Percentiles rank a stretch among this genome's conserved stretches.
phyloP scores from a whole-genome alignment of 1,139 yeast genomes.

The Saccharomyces hybrid region DNA sequence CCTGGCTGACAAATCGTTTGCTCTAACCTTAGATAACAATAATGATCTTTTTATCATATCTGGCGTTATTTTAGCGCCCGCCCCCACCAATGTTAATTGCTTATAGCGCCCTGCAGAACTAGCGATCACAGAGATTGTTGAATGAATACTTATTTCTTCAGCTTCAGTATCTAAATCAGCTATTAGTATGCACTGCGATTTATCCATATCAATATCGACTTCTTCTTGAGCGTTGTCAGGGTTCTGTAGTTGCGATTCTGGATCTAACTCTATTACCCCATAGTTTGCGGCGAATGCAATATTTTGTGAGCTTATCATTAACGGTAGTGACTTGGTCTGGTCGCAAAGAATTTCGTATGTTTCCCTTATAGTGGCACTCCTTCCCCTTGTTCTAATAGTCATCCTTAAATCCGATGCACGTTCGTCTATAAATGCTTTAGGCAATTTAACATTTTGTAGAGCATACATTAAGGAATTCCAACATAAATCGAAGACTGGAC shows the following conservation, averaged over 20 bases:
- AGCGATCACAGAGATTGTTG: constrained; percentile 31
- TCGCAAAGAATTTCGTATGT: constrained; percentile 42
- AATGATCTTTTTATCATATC: constrained; percentile 43
- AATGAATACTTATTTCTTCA: constrained; percentile 45
- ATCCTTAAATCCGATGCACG: constrained; percentile 44
- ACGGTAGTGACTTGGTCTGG: constrained; percentile 28
- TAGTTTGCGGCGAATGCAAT: constrained; percentile 53
- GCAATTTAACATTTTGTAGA: constrained; percentile 52
- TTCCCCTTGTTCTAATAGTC: constrained; percentile 47
- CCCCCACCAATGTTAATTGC: constrained; percentile 38
- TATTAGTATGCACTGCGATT: constrained; percentile 37
- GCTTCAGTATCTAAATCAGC: constrained; percentile 77
- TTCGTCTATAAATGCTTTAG: constrained; percentile 59
- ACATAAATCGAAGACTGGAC: constrained; percentile 73
- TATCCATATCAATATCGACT: constrained; percentile 28
- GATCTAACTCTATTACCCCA: constrained; percentile 48
- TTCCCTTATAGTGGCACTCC: constrained; percentile 42
- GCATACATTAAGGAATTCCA: constrained; percentile 67
- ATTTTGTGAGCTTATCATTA: constrained; percentile 35
- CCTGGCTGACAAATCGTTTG: constrained; percentile 28
- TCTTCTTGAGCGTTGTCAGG: constrained; percentile 29
- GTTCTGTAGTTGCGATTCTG: constrained; percentile 32
- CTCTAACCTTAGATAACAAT: constrained; percentile 38
- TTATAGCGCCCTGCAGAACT: constrained; percentile 31
- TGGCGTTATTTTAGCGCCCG: constrained; percentile 41